phyloP scores from a whole-genome alignment of 495 filamentous ascomycete species.

The Glonium stellatum region DNA sequence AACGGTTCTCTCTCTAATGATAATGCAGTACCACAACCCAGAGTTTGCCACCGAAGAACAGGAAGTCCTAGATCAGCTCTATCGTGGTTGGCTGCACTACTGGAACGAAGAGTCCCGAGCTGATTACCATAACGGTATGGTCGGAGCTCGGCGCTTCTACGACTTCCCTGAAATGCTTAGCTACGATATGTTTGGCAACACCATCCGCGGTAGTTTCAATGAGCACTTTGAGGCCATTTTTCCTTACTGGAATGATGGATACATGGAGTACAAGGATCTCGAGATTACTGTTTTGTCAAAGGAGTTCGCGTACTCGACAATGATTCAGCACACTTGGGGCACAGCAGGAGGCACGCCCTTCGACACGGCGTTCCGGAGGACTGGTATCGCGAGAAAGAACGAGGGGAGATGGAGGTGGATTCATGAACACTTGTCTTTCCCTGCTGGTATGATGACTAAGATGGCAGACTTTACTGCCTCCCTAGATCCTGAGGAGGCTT shows the following conservation, averaged over 20 bases:
- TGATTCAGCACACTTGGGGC: slow-evolving; percentile 5
- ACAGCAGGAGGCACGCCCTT: neutral
- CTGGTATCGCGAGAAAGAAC: neutral
- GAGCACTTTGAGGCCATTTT: slow-evolving; percentile 1
- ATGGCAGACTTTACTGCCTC: neutral
- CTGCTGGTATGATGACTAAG: neutral
- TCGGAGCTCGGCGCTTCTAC: slow-evolving; percentile 1
- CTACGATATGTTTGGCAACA: slow-evolving; percentile 5
- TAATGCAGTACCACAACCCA: slow-evolving; percentile 1
- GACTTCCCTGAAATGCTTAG: slow-evolving; percentile 3
- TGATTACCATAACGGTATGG: slow-evolving; percentile 3
- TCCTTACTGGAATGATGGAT: slow-evolving; percentile 1
- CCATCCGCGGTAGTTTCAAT: slow-evolving; percentile 1
- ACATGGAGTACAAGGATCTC: slow-evolving; percentile 4
- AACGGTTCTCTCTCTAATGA: neutral
- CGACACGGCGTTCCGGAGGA: slow-evolving; percentile 2
- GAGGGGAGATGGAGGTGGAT: slow-evolving; percentile 1
- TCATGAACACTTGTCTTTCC: slow-evolving; percentile 3
- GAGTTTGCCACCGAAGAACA: neutral
- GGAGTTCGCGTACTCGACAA: neutral
- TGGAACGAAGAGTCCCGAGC: slow-evolving; percentile 2
- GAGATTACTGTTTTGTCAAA: neutral
- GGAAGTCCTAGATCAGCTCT: slow-evolving; percentile 1
- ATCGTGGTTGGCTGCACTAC: slow-evolving; percentile 1
- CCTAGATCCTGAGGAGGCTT: neutral